Evolutionary conservation across 371 early-diverging fungal species (phyloP), one percentile per base, ranked within the genome.

Genomic region (Apophysomyces elegans): DNA sequence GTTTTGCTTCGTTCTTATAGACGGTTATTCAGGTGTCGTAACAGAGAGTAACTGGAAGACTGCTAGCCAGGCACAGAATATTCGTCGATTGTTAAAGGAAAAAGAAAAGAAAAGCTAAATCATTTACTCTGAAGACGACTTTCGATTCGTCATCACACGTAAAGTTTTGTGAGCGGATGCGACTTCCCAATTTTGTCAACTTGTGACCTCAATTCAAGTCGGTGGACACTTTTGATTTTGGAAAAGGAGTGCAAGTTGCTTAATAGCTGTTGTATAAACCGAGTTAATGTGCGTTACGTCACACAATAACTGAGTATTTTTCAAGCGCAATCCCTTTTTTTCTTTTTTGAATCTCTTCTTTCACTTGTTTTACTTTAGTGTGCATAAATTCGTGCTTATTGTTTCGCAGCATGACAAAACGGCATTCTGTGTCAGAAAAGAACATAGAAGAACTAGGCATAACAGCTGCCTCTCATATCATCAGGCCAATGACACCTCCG

Each of bases 401-500:
- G n/a, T 50, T 50, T 5, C 7, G 54, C 21, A 50, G 35, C 6
- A 50, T 50, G 54, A 21, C 54, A 50, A 26, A 21, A 50, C 21
- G 1, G 11, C 21, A 18, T 50, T 16, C 21, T 50, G 21, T 21
- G 21, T 50, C 54, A 50, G 54, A 50, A 50, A 50, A 9, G 9
- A 26, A 50, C 21, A 50, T 50, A 5, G 54, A 50, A 50, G 54
- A 50, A 50, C n/a, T 50, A 50, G 8, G 54, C 9, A n/a, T 50
- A 50, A 9, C n/a, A 21, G 21, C 16, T n/a, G 9, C 4, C 9
- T 21, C 21, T 9, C 54, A n/a, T 7, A 18, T 18, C 21, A 21
- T 50, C 54, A 50, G 54, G n/a, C 54, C 54, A 50, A 21, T 50
- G 21, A 18, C 54, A 8, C 54, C 54, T 50, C 54, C 54, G 7